phyloP scores from a whole-genome alignment of 2,329 filamentous ascomycete species.

The Biscogniauxia sp. region DNA sequence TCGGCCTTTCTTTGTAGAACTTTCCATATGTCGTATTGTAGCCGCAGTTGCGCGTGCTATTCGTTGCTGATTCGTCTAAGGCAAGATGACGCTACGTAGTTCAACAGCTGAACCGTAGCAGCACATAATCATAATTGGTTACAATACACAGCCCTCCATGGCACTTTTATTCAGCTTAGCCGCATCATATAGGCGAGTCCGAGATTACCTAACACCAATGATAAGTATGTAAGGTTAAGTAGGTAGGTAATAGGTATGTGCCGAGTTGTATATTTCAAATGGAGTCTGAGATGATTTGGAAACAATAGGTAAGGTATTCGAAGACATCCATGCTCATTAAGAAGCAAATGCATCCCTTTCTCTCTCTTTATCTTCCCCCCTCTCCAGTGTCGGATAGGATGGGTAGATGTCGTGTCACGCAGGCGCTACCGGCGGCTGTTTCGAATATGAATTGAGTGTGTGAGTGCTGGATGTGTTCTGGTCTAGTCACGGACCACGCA shows the following conservation, averaged over 20 bases:
- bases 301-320: no score
- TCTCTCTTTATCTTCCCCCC: not conserved
- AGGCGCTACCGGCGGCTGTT: not conserved
- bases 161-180: not conserved
- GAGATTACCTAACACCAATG: no score
- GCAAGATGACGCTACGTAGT: not conserved
- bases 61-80: not conserved
- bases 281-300: no score
- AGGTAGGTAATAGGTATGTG: no score
- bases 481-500: not conserved
- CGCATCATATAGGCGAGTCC: not conserved
- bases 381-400: not conserved
- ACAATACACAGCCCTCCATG: not conserved
- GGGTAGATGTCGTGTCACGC: not conserved
- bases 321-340: not conserved
- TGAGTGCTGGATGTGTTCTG: not conserved
- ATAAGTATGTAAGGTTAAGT: not conserved
- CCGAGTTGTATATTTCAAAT: no score
- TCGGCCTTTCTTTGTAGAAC: not conserved
- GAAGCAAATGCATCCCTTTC: not conserved
- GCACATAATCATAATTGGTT: not conserved
- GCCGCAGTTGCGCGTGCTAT: no score
- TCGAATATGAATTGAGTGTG: not conserved
- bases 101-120: not conserved
- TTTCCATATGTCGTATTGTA: not conserved